Evolutionary conservation across 768 basidiomycete genomes (phyloP).

Genomic region (Amanita jacksonii): DNA sequence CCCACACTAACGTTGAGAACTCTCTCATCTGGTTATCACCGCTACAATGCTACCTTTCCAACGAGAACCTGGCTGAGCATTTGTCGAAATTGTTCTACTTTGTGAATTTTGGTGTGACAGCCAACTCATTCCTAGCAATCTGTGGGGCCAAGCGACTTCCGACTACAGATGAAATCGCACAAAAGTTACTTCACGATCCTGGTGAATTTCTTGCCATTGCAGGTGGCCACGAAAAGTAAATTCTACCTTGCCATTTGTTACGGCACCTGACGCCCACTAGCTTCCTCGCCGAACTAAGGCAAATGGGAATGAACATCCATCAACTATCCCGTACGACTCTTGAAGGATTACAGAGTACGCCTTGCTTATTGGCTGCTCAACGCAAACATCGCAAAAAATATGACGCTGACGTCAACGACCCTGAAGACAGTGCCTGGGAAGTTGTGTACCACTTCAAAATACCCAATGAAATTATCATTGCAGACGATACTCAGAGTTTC

Average conservation of each 20-base stretch:
- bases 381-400: conserved; percentile 34
- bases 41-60: conserved; percentile 60
- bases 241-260: background rate
- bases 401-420: conserved; percentile 26
- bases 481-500: conserved; percentile 77
- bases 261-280: conserved; percentile 27
- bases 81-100: conserved; percentile 81
- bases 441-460: conserved; percentile 60
- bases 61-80: conserved; percentile 42
- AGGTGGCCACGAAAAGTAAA: conserved; percentile 60
- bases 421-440: conserved; percentile 72
- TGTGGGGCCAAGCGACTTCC: conserved; percentile 88
- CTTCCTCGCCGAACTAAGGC: conserved; percentile 73
- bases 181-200: conserved; percentile 61
- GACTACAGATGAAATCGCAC: conserved; percentile 72
- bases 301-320: conserved; percentile 72
- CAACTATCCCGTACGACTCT: conserved; percentile 43
- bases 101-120: conserved; percentile 76
- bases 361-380: conserved; percentile 69
- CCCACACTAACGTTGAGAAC: conserved; percentile 29
- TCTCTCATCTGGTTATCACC: conserved; percentile 43
- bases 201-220: conserved; percentile 61
- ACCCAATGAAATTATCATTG: conserved; percentile 66
- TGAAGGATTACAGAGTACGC: conserved; percentile 54
- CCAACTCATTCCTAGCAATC: conserved; percentile 76